Conservation (phyloP, 306 rosid genomes). For the cucumber (Cucumis sativus) region DNA sequence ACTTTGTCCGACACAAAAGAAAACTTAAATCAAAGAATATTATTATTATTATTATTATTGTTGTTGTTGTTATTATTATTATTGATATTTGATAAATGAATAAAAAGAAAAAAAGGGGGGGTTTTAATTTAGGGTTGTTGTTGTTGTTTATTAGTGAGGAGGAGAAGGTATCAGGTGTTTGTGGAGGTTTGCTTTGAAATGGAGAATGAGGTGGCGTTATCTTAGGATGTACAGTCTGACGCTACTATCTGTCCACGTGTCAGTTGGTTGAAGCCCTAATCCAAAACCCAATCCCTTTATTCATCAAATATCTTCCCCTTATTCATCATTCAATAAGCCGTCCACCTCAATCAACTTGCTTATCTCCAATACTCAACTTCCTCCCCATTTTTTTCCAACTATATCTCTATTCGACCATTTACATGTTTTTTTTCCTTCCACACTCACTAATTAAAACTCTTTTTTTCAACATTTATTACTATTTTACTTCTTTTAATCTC, state of each 20-base stretch:
- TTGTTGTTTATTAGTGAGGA: background rate
- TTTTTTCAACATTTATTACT: too few species aligned
- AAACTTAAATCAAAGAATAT: background rate
- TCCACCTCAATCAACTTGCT: background rate
- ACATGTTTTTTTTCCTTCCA: background rate
- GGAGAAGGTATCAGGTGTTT: constrained; percentile 2
- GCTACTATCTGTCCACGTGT: constrained; percentile 1
- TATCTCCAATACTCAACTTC: background rate
- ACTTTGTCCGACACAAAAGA: constrained; percentile 4
- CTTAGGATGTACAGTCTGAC: background rate
- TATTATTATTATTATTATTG: background rate
- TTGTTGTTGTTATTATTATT: too few species aligned
- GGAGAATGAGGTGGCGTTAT: constrained; percentile 4
- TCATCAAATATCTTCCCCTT: background rate
- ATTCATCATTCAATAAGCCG: background rate
- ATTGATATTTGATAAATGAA: too few species aligned
- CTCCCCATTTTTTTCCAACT: background rate
- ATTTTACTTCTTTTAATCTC: too few species aligned
- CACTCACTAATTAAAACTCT: too few species aligned
- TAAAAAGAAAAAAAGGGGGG: background rate
- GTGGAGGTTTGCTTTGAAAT: constrained; percentile 4
- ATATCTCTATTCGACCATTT: background rate
- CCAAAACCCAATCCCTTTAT: background rate
- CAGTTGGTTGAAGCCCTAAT: background rate
- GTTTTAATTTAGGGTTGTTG: background rate